Evolutionary conservation across 495 filamentous ascomycete genomes (phyloP), one percentile per base, ranked within the genome.

Genomic region (Aspergillus indologenus): DNA sequence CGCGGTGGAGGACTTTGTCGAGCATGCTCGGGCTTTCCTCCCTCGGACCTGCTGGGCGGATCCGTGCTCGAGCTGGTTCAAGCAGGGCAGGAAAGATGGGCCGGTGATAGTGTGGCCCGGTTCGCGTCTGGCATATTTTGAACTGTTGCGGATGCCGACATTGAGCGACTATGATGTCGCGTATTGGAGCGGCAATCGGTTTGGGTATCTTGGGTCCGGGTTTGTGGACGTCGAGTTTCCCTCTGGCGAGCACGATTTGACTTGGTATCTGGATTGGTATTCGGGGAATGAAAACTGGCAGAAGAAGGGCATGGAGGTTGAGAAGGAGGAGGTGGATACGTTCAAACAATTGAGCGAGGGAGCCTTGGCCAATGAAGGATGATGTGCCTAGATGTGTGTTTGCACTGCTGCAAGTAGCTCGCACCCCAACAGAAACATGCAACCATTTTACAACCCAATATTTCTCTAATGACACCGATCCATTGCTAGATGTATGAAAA

Each of bases 1-100:
- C 21, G 68, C 72, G n/a, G 72, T 73, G n/a, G 72, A 77, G 49
- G 79, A 81, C 62, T 76, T 81, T 61, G 57, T 74, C 18, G 66
- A 70, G n/a, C 61, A 60, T 14, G 53, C 51, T 15, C 40, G 54
- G 12, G 21, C 47, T 42, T 65, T 71, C 19, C 64, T 77, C 57
- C 61, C 66, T 40, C 69, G 71, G 24, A 76, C 68, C 9, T 69
- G 76, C 15, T 82, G 72, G 69, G 58, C 61, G 4, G 66, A 68
- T n/a, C 49, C 65, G 5, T 82, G 78, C 53, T 65, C 67, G 6
- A 73, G 68, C 3, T 78, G 76, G 74, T 78, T 78, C 64, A 79
- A 78, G 57, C 59, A 60, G 7, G 24, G 42, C 15, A 58, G 45
- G 15, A 49, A 56, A 11, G 64, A 64, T 14, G 58, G 60, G 29